Base-by-base conservation (phyloP, 2,329 filamentous ascomycete genomes). In the Colletotrichum brevisporum region DNA sequence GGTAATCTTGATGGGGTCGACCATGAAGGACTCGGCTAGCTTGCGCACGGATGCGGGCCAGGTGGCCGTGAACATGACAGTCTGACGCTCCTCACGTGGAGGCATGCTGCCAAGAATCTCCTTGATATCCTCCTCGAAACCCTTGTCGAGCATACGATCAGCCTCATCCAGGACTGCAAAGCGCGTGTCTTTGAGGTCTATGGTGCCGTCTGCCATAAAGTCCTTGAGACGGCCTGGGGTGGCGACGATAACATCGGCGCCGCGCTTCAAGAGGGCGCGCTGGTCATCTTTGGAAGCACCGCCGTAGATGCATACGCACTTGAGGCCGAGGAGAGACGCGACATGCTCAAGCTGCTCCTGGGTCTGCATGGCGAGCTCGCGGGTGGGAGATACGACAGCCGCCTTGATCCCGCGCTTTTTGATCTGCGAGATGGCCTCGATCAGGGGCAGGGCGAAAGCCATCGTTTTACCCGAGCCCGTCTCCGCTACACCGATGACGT, bases 51-150 rank as follows among this genome's bases (percentile, higher is more conserved):
- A 94, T 54, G 90, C 89, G 5, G 96, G 96, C 96, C 96, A 98
- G 21, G 96, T 99, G n/a, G 96, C 96, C 12, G 96, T 98, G 81
- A 98, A 99, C 96, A 99, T 98, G 79, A 98, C 92, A 0, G 96
- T 99, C 83, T 98, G 96, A 57, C 95, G 90, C 77, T 90, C 84
- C 71, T 89, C 89, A 8, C 87, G 84, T 8, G 88, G 83, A 2
- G 89, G 90, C 76, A 94, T 90, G 56, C 78, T 81, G 55, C 89
- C 89, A 62, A 98, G 90, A 76, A 98, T 98, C 76, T 91, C 89
- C 78, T 94, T 92, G 79, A 99, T 97, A 75, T 97, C 94, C 72
- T 98, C 94, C 81, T 98, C 96, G 80, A 99, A 99, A 4, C 96
- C 96, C 83, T 96, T 98, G 83, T 99, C 96, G 52, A 99, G 88